Evolutionary conservation across 1,284 basidiomycete species (phyloP).

Genomic region (Sparassis latifolia): DNA sequence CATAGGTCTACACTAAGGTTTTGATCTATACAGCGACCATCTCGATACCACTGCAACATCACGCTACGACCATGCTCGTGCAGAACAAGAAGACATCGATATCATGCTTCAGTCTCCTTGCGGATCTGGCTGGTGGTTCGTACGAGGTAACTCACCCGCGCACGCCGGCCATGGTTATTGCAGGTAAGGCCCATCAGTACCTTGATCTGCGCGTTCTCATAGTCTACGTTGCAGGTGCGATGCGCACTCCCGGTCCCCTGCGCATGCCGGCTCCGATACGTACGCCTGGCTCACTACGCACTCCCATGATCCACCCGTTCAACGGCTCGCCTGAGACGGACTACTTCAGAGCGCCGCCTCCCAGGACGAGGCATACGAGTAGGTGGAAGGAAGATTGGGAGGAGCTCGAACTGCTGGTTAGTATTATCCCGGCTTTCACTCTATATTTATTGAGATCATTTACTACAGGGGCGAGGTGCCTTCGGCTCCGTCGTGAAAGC

Average conservation of each 20-base stretch:
- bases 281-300: conserved; percentile 21
- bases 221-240: not conserved
- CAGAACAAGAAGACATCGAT: conserved; percentile 47
- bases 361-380: conserved; percentile 47
- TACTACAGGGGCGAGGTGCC: conserved; percentile 77
- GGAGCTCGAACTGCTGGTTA: conserved; percentile 67
- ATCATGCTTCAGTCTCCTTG: conserved; percentile 41
- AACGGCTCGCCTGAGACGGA: conserved; percentile 55
- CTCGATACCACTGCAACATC: conserved; percentile 41
- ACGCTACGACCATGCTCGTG: conserved; percentile 52
- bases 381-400: conserved; percentile 85
- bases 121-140: conserved; percentile 25
- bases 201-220: too few species aligned
- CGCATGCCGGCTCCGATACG: conserved; percentile 25
- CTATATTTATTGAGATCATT: not conserved
- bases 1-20: not conserved
- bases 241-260: not conserved
- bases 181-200: conserved; percentile 15
- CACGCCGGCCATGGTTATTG: conserved; percentile 28
- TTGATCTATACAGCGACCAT: conserved; percentile 37
- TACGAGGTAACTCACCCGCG: conserved; percentile 14
- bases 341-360: conserved; percentile 41
- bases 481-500: conserved; percentile 96
- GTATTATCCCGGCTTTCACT: not conserved
- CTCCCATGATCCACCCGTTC: conserved; percentile 36